These are phyloP conservation scores for Dactylorhiza incarnata DNA, from an alignment of 106 monocot species.

Conservation along the genomic window DNA sequence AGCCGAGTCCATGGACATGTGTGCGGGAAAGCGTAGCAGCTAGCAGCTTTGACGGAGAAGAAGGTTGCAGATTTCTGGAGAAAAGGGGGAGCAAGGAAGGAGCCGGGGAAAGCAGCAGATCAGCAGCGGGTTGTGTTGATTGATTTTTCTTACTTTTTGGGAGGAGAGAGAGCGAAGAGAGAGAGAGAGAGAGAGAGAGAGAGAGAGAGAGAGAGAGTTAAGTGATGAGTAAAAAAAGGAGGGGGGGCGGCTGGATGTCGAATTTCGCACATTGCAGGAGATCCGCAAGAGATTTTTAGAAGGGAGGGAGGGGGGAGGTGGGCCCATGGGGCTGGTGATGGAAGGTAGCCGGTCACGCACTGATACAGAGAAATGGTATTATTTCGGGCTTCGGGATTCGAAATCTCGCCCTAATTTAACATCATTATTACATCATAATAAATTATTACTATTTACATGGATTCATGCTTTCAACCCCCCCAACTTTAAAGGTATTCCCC, in stretches of 20 bases:
- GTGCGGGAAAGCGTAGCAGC: not conserved
- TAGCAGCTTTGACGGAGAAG: conserved; percentile 8
- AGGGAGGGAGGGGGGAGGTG: not conserved
- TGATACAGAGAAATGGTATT: conserved; percentile 2
- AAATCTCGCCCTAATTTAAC: not conserved
- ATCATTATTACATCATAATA: too few relatives aligned
- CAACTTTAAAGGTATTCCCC: too few relatives aligned
- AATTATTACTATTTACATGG: too few relatives aligned
- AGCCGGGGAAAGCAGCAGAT: not conserved
- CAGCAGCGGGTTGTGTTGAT: not conserved
- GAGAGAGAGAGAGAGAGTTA: not conserved
- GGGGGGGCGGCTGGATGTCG: not conserved
- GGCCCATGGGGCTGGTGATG: not conserved
- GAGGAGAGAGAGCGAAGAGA: not conserved
- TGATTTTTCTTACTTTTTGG: not conserved
- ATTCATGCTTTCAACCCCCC: too few relatives aligned
- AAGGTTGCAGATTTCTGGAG: not conserved
- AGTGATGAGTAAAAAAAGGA: not conserved
- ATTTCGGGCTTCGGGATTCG: not conserved
- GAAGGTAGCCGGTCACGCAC: conserved; percentile 7
- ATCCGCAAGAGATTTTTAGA: not conserved
- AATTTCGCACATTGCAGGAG: too few relatives aligned
- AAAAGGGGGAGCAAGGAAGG: not conserved
- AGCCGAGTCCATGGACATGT: conserved; percentile 8
- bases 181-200: conserved; percentile 3